A percentile compares a stretch with the other conserved stretches of the same genome.
phyloP scores from a whole-genome alignment of 345 rosid genomes.

The Citrus trifoliata region DNA sequence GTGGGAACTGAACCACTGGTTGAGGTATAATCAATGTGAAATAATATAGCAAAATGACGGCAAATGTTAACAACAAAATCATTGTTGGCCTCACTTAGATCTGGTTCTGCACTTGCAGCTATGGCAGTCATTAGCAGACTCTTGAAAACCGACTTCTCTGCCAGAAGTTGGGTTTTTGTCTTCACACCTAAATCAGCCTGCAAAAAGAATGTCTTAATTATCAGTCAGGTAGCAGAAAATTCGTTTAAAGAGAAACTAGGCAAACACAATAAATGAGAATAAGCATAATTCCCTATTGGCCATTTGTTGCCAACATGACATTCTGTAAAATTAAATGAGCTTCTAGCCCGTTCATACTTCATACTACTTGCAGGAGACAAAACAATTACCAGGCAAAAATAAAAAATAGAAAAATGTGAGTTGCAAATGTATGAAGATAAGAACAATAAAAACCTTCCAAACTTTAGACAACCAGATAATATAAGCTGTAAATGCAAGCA shows the following conservation, averaged over 20 bases:
- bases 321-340: background rate
- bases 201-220: constrained; percentile 11
- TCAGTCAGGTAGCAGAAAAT: constrained; percentile 2
- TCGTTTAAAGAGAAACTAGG: background rate
- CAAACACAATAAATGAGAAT: background rate
- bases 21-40: constrained; percentile 65
- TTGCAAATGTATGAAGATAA: background rate
- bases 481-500: background rate
- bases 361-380: background rate
- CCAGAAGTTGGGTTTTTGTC: constrained; percentile 98
- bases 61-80: constrained; percentile 80
- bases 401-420: background rate
- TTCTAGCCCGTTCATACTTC: background rate
- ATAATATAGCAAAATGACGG: constrained; percentile 91
- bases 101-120: constrained; percentile 84
- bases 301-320: background rate
- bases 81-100: constrained; percentile 69
- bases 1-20: constrained; percentile 47
- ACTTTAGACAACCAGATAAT: background rate
- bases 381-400: background rate
- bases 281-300: background rate
- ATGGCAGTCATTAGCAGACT: constrained; percentile 75
- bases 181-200: constrained; percentile 98
- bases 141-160: constrained; percentile 98
- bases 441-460: too few species aligned